Percentiles rank a stretch among this genome's conserved stretches.
Conservation (phyloP, 345 rosid genomes). For the Dimocarpus longan region DNA sequence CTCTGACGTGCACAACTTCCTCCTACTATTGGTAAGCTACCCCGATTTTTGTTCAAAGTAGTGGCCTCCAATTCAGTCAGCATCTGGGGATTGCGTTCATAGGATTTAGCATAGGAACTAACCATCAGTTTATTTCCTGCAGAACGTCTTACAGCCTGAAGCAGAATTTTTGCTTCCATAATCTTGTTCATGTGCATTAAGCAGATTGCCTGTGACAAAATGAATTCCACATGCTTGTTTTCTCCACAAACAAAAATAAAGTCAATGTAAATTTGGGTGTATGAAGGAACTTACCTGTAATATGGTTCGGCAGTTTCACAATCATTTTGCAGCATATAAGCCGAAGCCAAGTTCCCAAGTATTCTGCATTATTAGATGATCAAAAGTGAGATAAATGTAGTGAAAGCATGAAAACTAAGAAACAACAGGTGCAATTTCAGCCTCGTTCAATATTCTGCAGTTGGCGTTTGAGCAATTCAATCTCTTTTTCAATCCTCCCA, state of each 20-base stretch:
- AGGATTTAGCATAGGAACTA: conserved; percentile 62
- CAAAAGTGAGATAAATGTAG: conserved; percentile 1
- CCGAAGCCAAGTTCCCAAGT: conserved; percentile 89
- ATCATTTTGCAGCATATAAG: conserved; percentile 68
- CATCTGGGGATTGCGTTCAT: conserved; percentile 59
- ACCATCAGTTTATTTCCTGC: conserved; percentile 45
- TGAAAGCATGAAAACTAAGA: not conserved
- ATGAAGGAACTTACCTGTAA: conserved; percentile 50
- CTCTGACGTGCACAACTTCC: not conserved
- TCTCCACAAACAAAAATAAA: not conserved
- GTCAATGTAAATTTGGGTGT: not conserved
- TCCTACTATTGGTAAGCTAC: not conserved
- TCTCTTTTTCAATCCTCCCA: conserved; percentile 81
- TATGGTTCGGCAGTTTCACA: conserved; percentile 69
- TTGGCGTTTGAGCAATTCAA: conserved; percentile 66
- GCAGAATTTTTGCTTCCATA: conserved; percentile 64
- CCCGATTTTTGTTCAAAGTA: conserved; percentile 26
- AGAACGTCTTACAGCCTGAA: conserved; percentile 50
- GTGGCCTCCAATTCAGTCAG: conserved; percentile 42
- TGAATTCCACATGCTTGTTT: not conserved
- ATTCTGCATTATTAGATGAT: conserved; percentile 42
- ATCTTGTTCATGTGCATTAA: conserved; percentile 70
- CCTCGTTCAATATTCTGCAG: conserved; percentile 30
- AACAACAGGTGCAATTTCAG: too few species aligned
- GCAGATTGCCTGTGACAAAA: conserved; percentile 49